A percentile compares a stretch with the other conserved stretches of the same genome.
phyloP scores from a whole-genome alignment of 805 yeast genomes.

The Candida nemodendra region DNA sequence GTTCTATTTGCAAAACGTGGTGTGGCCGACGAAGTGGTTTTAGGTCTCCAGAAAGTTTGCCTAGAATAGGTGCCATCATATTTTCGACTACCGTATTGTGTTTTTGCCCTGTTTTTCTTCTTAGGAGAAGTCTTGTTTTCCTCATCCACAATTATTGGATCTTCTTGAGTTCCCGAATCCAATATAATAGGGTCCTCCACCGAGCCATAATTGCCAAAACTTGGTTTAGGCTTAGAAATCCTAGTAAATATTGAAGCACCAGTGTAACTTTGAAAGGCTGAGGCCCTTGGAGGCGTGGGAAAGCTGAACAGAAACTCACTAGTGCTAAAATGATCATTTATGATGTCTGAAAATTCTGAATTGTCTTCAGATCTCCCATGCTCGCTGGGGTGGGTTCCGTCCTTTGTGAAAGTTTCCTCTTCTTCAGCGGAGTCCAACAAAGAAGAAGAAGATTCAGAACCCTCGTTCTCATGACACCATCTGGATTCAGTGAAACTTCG shows the following conservation, averaged over 20 bases:
- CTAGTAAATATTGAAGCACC: neutral
- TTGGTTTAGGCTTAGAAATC: neutral
- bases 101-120: neutral
- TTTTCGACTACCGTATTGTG: neutral
- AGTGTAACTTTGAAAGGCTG: neutral
- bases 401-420: no score
- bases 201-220: conserved; percentile 14
- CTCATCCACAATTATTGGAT: conserved; percentile 29
- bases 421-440: neutral
- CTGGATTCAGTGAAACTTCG: neutral
- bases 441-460: neutral
- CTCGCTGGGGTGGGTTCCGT: neutral
- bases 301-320: neutral
- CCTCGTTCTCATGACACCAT: neutral
- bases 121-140: conserved; percentile 1
- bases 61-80: neutral
- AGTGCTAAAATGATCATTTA: neutral
- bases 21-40: neutral
- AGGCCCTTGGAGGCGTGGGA: neutral
- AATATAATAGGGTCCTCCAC: conserved; percentile 27
- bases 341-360: neutral
- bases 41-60: neutral
- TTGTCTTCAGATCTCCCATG: neutral
- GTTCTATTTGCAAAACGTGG: conserved; percentile 3
- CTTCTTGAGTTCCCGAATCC: conserved; percentile 30